Conservation (phyloP, 1,139 yeast genomes). For the Geotrichum citri-aurantii region DNA sequence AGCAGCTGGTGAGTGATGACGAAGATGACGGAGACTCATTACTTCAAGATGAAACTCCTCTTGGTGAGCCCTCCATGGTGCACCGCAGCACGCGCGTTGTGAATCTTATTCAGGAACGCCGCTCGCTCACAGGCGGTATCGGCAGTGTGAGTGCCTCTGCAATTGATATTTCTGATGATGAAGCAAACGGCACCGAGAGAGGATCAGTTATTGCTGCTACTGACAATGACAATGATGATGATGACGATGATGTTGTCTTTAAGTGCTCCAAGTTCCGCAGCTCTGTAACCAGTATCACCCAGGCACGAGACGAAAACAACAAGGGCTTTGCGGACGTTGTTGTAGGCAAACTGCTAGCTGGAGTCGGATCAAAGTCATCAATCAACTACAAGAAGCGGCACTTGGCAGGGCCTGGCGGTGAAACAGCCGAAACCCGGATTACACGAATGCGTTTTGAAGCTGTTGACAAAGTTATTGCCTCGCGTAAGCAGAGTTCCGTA, state of each 20-base stretch:
- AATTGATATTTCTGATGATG: slow-evolving; percentile 27
- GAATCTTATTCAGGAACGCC: background rate
- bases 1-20: slow-evolving; percentile 4
- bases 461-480: background rate
- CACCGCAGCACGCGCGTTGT: background rate
- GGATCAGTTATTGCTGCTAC: slow-evolving; percentile 14
- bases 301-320: background rate
- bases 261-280: background rate
- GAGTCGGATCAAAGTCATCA: slow-evolving; percentile 7
- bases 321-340: slow-evolving; percentile 2
- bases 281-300: background rate
- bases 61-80: background rate
- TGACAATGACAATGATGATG: slow-evolving; percentile 38
- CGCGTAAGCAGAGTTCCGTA: background rate
- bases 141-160: background rate
- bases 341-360: background rate
- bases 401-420: background rate
- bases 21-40: slow-evolving; percentile 4
- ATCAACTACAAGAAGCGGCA: slow-evolving; percentile 2
- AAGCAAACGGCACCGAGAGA: slow-evolving; percentile 31
- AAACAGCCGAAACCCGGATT: background rate
- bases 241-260: slow-evolving; percentile 26
- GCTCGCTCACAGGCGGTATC: background rate
- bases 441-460: background rate
- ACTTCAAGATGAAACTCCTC: background rate